phyloP scores from a whole-genome alignment of 805 yeast species.

The Wickerhamomyces sydowiorum region DNA sequence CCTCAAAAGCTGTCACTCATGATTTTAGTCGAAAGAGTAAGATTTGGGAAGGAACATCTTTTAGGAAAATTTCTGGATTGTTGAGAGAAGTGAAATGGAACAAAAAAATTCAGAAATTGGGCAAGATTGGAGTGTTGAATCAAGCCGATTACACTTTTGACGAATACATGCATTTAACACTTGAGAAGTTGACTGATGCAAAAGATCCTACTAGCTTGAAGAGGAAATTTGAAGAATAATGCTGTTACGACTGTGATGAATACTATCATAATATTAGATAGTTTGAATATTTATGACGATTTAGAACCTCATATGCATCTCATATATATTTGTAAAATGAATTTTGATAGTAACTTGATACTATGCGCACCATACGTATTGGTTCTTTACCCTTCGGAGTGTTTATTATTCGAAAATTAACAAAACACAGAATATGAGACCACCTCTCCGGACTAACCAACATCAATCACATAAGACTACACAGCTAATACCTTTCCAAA shows the following conservation, averaged over 20 bases:
- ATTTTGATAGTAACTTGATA: no score
- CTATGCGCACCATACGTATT: no score
- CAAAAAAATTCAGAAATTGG: neutral
- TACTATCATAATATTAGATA: neutral
- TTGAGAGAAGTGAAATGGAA: conserved; percentile 16
- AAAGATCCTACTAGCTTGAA: neutral
- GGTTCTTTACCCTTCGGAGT: no score
- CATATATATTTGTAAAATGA: no score
- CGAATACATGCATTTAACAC: neutral
- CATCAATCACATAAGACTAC: no score
- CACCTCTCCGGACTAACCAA: no score
- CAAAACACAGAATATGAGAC: no score
- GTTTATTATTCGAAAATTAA: no score
- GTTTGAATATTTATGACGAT: neutral
- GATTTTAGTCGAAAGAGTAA: conserved; percentile 8
- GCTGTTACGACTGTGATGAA: neutral
- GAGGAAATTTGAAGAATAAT: neutral
- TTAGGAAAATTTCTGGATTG: conserved; percentile 15
- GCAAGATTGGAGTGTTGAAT: conserved; percentile 1
- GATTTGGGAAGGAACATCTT: conserved; percentile 17
- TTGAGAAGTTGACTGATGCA: neutral
- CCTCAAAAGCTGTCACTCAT: conserved; percentile 10
- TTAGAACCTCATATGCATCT: no score
- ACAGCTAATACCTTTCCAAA: no score
- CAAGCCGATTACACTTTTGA: conserved; percentile 10